A percentile compares a stretch with the other conserved stretches of the same genome.
Conservation (phyloP, 2,329 filamentous ascomycete species). For the Elsinoe ampelina region DNA sequence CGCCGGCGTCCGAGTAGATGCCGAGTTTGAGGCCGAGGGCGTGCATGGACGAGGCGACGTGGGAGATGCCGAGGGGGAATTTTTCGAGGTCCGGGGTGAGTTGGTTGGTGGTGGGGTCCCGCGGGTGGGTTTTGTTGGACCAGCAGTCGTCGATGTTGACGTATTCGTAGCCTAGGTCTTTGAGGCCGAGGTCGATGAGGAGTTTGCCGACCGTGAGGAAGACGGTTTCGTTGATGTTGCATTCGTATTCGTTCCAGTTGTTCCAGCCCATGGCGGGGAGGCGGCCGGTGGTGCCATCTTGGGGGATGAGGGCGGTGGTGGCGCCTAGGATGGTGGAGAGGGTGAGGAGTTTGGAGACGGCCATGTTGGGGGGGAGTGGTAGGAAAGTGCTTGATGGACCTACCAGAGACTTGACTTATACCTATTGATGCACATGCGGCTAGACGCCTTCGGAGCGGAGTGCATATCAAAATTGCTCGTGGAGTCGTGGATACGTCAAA, state of each 20-base stretch:
- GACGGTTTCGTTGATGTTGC: not conserved
- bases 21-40: constrained; percentile 50
- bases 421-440: not conserved
- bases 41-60: not conserved
- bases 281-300: not conserved
- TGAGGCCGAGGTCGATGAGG: not conserved
- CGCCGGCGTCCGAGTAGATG: constrained; percentile 52
- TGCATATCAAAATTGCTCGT: not conserved
- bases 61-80: not conserved
- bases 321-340: not conserved
- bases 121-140: not conserved
- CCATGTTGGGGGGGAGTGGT: not conserved
- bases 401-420: not conserved
- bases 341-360: not conserved
- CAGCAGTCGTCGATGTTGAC: constrained; percentile 1
- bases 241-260: not conserved
- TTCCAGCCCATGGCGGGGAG: not conserved
- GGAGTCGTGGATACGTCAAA: not conserved
- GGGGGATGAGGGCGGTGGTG: not conserved
- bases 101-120: not conserved
- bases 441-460: not conserved
- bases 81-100: not conserved
- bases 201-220: not conserved
- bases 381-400: not conserved
- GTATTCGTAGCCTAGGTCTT: not conserved